Conservation (phyloP, 495 filamentous ascomycete genomes). For the Arthonia radiata region DNA sequence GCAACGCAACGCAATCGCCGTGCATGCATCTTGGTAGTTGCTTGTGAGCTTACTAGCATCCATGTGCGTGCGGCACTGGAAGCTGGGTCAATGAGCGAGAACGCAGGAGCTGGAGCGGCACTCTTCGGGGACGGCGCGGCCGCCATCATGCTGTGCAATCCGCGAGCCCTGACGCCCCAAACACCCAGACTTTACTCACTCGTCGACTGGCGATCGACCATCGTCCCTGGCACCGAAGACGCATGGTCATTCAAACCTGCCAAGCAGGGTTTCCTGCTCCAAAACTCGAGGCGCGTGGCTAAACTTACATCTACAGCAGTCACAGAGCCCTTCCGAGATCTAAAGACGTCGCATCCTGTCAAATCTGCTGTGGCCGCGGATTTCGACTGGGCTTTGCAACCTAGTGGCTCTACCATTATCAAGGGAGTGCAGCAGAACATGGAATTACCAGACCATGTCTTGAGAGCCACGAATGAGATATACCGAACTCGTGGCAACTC, state of each 20-base stretch:
- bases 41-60: conserved; percentile 33
- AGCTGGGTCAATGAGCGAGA: conserved; percentile 23
- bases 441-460: conserved; percentile 27
- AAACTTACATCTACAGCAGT: too few species aligned
- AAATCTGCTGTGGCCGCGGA: too few species aligned
- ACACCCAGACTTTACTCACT: conserved; percentile 1
- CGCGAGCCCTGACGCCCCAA: conserved; percentile 6
- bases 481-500: conserved; percentile 4
- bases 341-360: too few species aligned
- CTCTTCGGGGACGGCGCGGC: conserved; percentile 41
- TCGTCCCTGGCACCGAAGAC: conserved; percentile 2
- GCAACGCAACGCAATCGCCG: conserved; percentile 23
- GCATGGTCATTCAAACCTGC: neutral
- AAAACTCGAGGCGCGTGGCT: neutral
- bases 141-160: conserved; percentile 31
- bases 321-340: too few species aligned
- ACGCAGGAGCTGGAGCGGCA: conserved; percentile 29
- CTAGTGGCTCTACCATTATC: conserved; percentile 37
- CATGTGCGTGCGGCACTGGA: conserved; percentile 33
- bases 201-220: conserved; percentile 17
- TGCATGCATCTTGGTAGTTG: conserved; percentile 25
- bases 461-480: conserved; percentile 14
- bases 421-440: conserved; percentile 30
- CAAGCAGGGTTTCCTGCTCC: neutral
- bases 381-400: conserved; percentile 41